Evolutionary conservation across 2,329 filamentous ascomycete species (phyloP).

Genomic region (Aspergillus caelatus): DNA sequence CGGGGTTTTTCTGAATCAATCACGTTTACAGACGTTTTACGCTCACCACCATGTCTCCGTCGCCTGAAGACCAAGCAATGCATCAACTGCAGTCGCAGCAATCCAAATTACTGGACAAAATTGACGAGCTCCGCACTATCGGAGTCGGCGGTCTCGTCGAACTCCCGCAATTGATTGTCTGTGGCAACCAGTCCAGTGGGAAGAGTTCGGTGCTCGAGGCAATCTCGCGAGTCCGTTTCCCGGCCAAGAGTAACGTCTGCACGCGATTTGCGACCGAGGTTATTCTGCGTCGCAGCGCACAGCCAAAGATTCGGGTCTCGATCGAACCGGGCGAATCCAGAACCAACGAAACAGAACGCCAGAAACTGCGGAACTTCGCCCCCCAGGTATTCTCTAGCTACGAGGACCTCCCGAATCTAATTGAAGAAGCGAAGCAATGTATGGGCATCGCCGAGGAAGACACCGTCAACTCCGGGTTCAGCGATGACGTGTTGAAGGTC

Average conservation of each 20-base stretch:
- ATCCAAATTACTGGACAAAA: slow-evolving; percentile 54
- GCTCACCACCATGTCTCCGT: neutral
- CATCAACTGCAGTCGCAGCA: slow-evolving; percentile 33
- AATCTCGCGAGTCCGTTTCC: slow-evolving; percentile 63
- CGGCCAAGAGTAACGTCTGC: slow-evolving; percentile 58
- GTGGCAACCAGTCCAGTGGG: slow-evolving; percentile 63
- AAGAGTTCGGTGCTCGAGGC: slow-evolving; percentile 69
- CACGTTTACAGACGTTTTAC: neutral
- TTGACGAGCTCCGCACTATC: slow-evolving; percentile 55
- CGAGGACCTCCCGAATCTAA: slow-evolving; percentile 48
- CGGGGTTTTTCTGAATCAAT: too few relatives aligned
- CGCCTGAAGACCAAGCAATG: slow-evolving; percentile 13
- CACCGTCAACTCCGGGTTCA: slow-evolving; percentile 22
- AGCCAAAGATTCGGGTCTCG: slow-evolving; percentile 45
- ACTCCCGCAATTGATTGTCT: slow-evolving; percentile 60
- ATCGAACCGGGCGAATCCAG: slow-evolving; percentile 42
- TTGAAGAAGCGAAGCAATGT: slow-evolving; percentile 53
- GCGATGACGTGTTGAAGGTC: slow-evolving; percentile 58
- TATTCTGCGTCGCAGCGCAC: slow-evolving; percentile 50
- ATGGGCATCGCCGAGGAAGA: slow-evolving; percentile 51
- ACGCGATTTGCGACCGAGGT: slow-evolving; percentile 66
- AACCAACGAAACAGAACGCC: slow-evolving; percentile 2
- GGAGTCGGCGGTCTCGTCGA: slow-evolving; percentile 53
- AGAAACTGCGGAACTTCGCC: slow-evolving; percentile 14
- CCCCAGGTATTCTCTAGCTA: slow-evolving; percentile 19